Evolutionary conservation across 345 rosid genomes (phyloP).

Genomic region (Iberis pinnata): DNA sequence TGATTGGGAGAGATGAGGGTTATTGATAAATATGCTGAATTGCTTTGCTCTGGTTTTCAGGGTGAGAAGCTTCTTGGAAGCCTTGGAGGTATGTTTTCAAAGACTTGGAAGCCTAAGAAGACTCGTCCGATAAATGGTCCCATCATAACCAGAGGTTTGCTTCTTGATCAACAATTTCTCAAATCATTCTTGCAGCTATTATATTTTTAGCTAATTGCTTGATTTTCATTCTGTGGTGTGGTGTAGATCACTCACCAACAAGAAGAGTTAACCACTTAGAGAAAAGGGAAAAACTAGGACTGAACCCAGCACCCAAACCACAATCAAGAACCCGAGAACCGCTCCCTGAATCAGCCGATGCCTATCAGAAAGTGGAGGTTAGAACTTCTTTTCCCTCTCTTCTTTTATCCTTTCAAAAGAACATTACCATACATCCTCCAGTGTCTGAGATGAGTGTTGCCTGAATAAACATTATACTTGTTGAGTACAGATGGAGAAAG

Average conservation of each 20-base stretch:
- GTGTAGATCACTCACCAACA: slow-evolving; percentile 49
- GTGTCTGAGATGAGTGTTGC: background rate
- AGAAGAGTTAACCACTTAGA: slow-evolving; percentile 58
- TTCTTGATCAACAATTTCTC: slow-evolving; percentile 16
- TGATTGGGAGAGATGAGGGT: background rate
- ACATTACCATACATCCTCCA: background rate
- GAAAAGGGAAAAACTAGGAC: slow-evolving; percentile 78
- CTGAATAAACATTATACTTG: background rate
- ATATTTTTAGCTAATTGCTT: background rate
- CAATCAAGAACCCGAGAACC: slow-evolving; percentile 38
- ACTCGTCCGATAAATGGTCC: slow-evolving; percentile 65
- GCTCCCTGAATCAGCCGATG: slow-evolving; percentile 49
- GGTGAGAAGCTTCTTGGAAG: slow-evolving; percentile 96
- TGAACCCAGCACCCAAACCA: slow-evolving; percentile 47
- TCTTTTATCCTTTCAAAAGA: background rate
- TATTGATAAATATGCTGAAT: slow-evolving; percentile 2
- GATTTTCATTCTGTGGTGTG: background rate
- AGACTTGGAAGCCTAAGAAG: slow-evolving; percentile 93
- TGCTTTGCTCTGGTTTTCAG: slow-evolving; percentile 37
- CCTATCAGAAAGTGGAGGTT: slow-evolving; percentile 83
- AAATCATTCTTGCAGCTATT: background rate
- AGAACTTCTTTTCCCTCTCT: slow-evolving; percentile 18
- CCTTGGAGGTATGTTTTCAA: slow-evolving; percentile 88
- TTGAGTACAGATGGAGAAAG: slow-evolving; percentile 55
- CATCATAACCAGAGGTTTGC: slow-evolving; percentile 50